Conservation (phyloP, 345 rosid genomes). For the Salix arbutifolia region DNA sequence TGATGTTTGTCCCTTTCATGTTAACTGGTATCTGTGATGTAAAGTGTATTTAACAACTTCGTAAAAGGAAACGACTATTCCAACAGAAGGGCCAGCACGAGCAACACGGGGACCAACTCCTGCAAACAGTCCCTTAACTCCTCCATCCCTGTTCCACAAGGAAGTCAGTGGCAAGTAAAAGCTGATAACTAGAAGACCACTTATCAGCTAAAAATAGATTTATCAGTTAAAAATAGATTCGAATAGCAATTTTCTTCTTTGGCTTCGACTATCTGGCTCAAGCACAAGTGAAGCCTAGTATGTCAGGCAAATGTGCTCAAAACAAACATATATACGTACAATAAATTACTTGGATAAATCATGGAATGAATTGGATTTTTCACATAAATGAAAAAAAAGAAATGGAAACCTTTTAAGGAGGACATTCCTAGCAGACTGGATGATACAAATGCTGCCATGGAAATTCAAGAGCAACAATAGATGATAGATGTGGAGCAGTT, state of each 20-base stretch:
- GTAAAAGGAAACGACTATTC: constrained; percentile 33
- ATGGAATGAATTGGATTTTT: background rate
- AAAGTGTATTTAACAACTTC: constrained; percentile 24
- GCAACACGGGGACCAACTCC: constrained; percentile 29
- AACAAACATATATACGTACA: no score
- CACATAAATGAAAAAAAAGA: background rate
- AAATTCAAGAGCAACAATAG: background rate
- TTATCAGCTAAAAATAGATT: background rate
- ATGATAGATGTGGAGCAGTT: background rate
- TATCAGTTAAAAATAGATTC: background rate
- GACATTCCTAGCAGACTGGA: background rate
- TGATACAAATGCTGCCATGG: background rate
- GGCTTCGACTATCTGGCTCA: background rate
- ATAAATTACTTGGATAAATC: no score
- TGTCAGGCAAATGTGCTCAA: no score
- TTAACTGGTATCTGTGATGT: background rate
- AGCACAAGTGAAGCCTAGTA: no score
- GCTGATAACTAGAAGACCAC: background rate
- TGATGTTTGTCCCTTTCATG: background rate
- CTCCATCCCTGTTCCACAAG: constrained; percentile 24
- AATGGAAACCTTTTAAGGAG: background rate
- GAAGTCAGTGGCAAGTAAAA: background rate
- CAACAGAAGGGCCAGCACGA: constrained; percentile 33
- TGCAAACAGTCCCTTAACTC: constrained; percentile 18
- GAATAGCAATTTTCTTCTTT: background rate